These are phyloP conservation scores for Gymnopilus dilepis DNA, from an alignment of 768 basidiomycete genomes.

Conservation along the genomic window DNA sequence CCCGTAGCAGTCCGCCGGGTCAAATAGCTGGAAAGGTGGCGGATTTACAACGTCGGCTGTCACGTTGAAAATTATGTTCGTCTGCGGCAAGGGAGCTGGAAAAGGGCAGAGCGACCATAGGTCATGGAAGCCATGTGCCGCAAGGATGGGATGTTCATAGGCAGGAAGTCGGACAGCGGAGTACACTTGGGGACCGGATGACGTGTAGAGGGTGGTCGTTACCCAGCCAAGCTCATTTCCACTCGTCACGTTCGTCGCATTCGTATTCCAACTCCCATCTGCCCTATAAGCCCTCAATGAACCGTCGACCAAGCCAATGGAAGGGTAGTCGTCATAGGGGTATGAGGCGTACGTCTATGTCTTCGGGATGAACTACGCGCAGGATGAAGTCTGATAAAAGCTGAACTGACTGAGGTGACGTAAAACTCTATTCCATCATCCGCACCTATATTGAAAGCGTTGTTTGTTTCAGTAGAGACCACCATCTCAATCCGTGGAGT, in stretches of 20 bases:
- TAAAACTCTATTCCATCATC: constrained; percentile 43
- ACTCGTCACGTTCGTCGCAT: constrained; percentile 41
- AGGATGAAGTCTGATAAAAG: not conserved
- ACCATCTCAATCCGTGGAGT: too few species aligned
- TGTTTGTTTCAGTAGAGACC: too few species aligned
- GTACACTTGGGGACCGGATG: constrained; percentile 41
- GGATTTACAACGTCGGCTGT: constrained; percentile 23
- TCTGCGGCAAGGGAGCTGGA: constrained; percentile 32
- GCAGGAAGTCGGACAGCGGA: constrained; percentile 32
- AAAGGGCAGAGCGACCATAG: constrained; percentile 48
- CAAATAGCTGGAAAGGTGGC: constrained; percentile 26
- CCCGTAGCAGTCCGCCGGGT: constrained; percentile 35
- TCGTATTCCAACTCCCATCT: constrained; percentile 41
- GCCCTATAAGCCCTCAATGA: constrained; percentile 43
- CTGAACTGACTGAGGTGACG: constrained; percentile 47
- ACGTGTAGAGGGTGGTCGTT: constrained; percentile 36
- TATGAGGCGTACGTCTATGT: constrained; percentile 52
- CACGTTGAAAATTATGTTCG: constrained; percentile 43
- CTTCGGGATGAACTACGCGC: not conserved
- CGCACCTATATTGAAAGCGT: constrained; percentile 31
- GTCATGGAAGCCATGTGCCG: constrained; percentile 35
- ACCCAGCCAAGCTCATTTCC: constrained; percentile 42
- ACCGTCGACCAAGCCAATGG: constrained; percentile 42
- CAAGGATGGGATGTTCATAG: constrained; percentile 32
- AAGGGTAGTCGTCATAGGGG: constrained; percentile 54